A percentile compares a stretch with the other conserved stretches of the same genome.
Evolutionary conservation across 1,284 basidiomycete genomes (phyloP).

Genomic region (Ceratobasidium theobromae): DNA sequence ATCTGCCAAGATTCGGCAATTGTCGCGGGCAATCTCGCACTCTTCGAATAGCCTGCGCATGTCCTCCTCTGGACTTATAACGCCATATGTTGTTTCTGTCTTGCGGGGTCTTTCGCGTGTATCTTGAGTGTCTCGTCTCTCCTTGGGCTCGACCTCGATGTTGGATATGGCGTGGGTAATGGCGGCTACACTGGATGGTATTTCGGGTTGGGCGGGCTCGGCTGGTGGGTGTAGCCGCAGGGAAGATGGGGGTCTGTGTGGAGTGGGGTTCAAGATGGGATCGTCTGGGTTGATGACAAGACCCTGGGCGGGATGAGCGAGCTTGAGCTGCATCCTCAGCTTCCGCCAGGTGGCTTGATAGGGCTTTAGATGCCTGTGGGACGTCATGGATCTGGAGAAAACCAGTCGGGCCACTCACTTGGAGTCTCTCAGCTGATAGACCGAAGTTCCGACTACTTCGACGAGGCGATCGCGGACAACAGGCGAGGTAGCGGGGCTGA

Average conservation of each 20-base stretch:
- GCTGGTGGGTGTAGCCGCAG: background rate
- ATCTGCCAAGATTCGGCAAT: slow-evolving; percentile 66
- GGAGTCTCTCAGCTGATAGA: slow-evolving; percentile 48
- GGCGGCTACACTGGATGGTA: slow-evolving; percentile 2
- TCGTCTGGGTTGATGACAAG: slow-evolving; percentile 73
- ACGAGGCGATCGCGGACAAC: slow-evolving; percentile 71
- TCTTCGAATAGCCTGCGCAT: slow-evolving; percentile 75
- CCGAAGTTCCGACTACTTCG: slow-evolving; percentile 70
- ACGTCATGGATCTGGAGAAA: background rate
- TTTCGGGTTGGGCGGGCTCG: background rate
- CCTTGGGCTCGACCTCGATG: background rate
- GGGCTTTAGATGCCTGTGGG: slow-evolving; percentile 1
- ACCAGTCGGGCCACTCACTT: background rate
- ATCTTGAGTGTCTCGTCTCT: background rate
- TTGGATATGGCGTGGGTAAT: background rate
- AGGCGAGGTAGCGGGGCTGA: slow-evolving; percentile 60
- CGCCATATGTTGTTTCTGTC: slow-evolving; percentile 42
- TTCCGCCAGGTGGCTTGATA: slow-evolving; percentile 37
- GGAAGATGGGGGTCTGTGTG: slow-evolving; percentile 20
- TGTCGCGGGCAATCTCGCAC: slow-evolving; percentile 71
- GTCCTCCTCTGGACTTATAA: slow-evolving; percentile 74
- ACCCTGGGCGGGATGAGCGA: slow-evolving; percentile 48
- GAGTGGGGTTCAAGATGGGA: slow-evolving; percentile 66
- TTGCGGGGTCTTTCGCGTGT: background rate
- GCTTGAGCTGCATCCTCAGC: slow-evolving; percentile 6